These are phyloP conservation scores for Yamadazyma jaroonii DNA, from an alignment of 1,139 yeast genomes.

Conservation along the genomic window DNA sequence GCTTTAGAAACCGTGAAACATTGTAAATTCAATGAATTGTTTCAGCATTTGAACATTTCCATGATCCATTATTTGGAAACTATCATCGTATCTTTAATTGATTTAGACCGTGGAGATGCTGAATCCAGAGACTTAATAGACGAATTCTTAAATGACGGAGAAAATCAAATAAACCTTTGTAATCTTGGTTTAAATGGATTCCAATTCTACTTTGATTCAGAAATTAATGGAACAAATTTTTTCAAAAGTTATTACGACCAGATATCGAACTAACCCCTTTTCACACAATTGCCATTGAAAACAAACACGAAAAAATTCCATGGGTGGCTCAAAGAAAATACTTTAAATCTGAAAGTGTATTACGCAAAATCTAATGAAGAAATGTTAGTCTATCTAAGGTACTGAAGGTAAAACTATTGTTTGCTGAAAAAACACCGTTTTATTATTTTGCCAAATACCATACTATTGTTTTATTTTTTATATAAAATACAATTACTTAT, in stretches of 20 bases:
- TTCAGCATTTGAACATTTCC: constrained; percentile 17
- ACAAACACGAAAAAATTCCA: too few relatives aligned
- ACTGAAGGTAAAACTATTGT: too few relatives aligned
- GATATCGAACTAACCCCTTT: too few relatives aligned
- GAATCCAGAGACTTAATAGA: constrained; percentile 30
- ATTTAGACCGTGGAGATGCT: constrained; percentile 43
- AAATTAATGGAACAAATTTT: constrained; percentile 43
- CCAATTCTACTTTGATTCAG: constrained; percentile 34
- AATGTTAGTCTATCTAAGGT: too few relatives aligned
- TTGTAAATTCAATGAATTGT: constrained; percentile 16
- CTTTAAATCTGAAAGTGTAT: too few relatives aligned
- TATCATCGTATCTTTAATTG: constrained; percentile 27
- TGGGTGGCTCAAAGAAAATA: too few relatives aligned
- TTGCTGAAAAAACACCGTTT: too few relatives aligned
- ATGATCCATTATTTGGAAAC: constrained; percentile 36
- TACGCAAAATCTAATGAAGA: too few relatives aligned
- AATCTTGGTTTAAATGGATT: constrained; percentile 36
- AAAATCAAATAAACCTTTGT: constrained; percentile 20
- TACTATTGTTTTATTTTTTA: too few relatives aligned
- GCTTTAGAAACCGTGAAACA: constrained; percentile 14
- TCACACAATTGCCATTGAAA: too few relatives aligned
- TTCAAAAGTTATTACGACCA: constrained; percentile 26
- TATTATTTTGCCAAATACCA: too few relatives aligned
- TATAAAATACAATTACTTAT: too few relatives aligned
- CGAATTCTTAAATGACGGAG: constrained; percentile 33